Conservation (phyloP, 352 stramenopile genomes). For the Globisporangium emineosum region DNA sequence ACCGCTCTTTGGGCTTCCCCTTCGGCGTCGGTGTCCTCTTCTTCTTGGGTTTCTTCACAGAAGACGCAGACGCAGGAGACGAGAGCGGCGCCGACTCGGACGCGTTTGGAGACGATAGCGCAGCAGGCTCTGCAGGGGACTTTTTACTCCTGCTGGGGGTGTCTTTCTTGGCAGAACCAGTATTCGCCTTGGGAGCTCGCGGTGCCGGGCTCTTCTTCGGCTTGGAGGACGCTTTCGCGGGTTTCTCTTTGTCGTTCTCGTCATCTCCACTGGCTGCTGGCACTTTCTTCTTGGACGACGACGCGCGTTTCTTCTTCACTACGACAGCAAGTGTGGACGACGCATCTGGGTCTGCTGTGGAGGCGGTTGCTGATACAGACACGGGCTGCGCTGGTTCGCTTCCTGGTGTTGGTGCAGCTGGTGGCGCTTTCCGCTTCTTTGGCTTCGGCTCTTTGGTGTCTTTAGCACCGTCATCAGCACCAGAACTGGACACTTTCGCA, state of each 20-base stretch:
- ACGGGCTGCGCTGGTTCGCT: not conserved
- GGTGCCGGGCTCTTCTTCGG: constrained; percentile 3
- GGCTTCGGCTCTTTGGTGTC: constrained; percentile 17
- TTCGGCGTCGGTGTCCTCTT: not conserved
- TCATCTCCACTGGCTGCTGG: not conserved
- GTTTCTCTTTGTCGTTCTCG: not conserved
- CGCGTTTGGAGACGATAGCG: not conserved
- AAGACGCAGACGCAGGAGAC: not conserved
- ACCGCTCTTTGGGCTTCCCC: constrained; percentile 9
- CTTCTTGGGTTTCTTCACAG: constrained; percentile 5
- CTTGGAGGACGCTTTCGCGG: constrained; percentile 3
- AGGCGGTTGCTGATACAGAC: not conserved
- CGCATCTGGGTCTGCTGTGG: not conserved
- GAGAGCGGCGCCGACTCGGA: constrained; percentile 2
- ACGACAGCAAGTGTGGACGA: not conserved
- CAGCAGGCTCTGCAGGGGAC: not conserved
- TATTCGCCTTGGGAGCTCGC: not conserved
- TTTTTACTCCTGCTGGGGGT: not conserved
- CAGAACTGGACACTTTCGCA: not conserved
- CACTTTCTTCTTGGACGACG: constrained; percentile 14
- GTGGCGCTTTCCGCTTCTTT: constrained; percentile 13
- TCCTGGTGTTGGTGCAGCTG: not conserved
- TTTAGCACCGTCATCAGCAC: not conserved
- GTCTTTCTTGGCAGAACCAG: not conserved
- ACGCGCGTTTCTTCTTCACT: constrained; percentile 11